Conservation (phyloP, 208 protist genomes). For the Wallacemonas sp. region DNA sequence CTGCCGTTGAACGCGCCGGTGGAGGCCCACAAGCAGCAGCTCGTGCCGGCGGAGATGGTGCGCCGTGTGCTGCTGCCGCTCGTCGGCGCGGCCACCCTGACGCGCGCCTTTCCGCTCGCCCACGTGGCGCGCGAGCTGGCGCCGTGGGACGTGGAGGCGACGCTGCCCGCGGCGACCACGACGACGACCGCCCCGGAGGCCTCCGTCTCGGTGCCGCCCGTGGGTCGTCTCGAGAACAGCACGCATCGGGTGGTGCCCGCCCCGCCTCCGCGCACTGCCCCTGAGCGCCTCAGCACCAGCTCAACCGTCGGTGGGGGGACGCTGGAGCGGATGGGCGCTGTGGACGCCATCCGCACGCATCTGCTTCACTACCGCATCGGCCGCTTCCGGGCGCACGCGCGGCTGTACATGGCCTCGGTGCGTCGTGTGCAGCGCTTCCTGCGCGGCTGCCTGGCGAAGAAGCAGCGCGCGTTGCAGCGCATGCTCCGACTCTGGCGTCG, state of each 20-base stretch:
- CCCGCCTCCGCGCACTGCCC: neutral
- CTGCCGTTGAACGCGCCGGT: conserved; percentile 32
- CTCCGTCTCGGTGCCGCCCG: no score
- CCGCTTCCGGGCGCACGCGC: conserved; percentile 24
- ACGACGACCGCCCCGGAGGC: neutral
- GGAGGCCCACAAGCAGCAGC: conserved; percentile 40
- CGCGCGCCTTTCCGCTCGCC: conserved; percentile 48
- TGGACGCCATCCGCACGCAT: conserved; percentile 24
- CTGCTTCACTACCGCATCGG: conserved; percentile 36
- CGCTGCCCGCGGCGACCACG: neutral
- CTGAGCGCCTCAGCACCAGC: neutral
- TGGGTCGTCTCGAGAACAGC: no score
- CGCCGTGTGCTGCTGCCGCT: conserved; percentile 23
- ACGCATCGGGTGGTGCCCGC: no score
- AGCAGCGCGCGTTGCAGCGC: conserved; percentile 52
- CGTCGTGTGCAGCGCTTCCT: conserved; percentile 72
- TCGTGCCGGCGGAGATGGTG: conserved; percentile 36
- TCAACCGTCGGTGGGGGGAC: neutral
- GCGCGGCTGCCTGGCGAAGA: conserved; percentile 50
- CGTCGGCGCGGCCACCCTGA: conserved; percentile 33
- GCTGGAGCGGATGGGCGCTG: conserved; percentile 11
- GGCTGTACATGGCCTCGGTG: conserved; percentile 34
- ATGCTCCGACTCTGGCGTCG: conserved; percentile 68
- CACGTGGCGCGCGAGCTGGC: neutral
- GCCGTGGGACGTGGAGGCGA: conserved; percentile 10